Conservation (phyloP, 345 rosid genomes). For the Kandelia obovata region DNA sequence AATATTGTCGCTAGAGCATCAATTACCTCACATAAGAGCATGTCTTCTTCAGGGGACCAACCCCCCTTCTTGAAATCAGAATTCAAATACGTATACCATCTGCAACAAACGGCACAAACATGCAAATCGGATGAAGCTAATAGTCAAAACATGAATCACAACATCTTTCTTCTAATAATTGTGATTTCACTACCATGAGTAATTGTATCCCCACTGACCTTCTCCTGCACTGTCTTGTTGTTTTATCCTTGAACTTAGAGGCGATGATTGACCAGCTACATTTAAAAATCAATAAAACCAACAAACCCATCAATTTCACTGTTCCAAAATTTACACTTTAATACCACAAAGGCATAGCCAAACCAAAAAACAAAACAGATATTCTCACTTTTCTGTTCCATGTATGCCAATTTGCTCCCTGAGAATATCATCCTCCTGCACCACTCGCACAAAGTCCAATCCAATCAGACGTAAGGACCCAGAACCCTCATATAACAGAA, state of each 20-base stretch:
- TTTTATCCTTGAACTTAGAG: conserved; percentile 83
- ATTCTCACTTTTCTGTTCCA: conserved; percentile 80
- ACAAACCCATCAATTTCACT: too few species aligned
- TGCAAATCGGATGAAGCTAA: conserved; percentile 20
- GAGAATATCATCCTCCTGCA: conserved; percentile 90
- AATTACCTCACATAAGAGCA: conserved; percentile 90
- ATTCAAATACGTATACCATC: conserved; percentile 97
- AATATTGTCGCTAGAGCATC: not conserved
- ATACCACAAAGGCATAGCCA: not conserved
- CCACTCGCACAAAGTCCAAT: conserved; percentile 26
- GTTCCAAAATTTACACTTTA: not conserved
- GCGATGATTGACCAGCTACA: conserved; percentile 93
- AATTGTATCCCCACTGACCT: conserved; percentile 46
- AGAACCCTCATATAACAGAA: conserved; percentile 6
- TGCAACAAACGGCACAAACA: conserved; percentile 21
- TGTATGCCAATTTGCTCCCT: conserved; percentile 68
- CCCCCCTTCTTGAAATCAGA: conserved; percentile 99
- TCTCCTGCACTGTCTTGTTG: conserved; percentile 95
- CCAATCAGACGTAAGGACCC: conserved; percentile 4
- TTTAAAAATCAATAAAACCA: conserved; percentile 14
- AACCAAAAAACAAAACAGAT: not conserved
- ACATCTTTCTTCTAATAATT: conserved; percentile 1
- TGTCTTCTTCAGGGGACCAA: conserved; percentile 97
- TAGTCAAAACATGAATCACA: not conserved
- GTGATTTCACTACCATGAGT: not conserved